Evolutionary conservation across 2,329 filamentous ascomycete genomes (phyloP), one percentile per base, ranked within the genome.

Genomic region (Graphilbum ipis-grandicollis): DNA sequence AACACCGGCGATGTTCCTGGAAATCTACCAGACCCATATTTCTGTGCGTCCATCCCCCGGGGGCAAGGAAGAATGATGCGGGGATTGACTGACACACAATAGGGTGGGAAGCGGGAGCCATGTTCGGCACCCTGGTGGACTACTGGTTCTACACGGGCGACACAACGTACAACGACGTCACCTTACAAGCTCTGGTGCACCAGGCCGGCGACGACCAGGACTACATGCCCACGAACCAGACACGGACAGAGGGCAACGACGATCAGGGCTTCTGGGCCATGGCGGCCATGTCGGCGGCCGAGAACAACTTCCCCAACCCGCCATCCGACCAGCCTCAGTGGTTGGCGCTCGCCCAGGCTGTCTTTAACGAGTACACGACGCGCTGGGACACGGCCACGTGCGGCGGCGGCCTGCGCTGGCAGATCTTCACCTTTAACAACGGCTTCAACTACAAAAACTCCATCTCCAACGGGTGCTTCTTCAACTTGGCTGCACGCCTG

Each of bases 231-330:
- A 49, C 53, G n/a, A 78, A 77, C 53, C 72, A 76, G 52, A 74
- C 71, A 7, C 54, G 59, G 34, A 66, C 65, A 2, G 55, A 67
- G 42, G 77, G 77, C 44, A 83, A 82, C 55, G 79, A 84, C 44
- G 79, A 83, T 47, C 79, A 83, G 53, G 76, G 79, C 6, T 88
- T 90, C 56, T 92, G 83, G 83, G 80, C 71, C n/a, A 68, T 90
- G 62, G 72, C 82, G 1, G 79, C 77, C 41, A 79, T 92, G 64
- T 68, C 71, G 9, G 83, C 83, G 3, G 77, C 79, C 28, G 83
- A 92, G 56, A 71, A 76, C 48, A 75, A 74, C 43, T 88, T 79
- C 48, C 76, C 77, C 2, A 68, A 84, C 47, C 76, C 79, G 5
- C 65, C 70, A 0, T 44, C 60, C 0, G 68, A 66, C 39, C 52